phyloP scores from a whole-genome alignment of 305 asterid species.

The Rubia tinctorum region DNA sequence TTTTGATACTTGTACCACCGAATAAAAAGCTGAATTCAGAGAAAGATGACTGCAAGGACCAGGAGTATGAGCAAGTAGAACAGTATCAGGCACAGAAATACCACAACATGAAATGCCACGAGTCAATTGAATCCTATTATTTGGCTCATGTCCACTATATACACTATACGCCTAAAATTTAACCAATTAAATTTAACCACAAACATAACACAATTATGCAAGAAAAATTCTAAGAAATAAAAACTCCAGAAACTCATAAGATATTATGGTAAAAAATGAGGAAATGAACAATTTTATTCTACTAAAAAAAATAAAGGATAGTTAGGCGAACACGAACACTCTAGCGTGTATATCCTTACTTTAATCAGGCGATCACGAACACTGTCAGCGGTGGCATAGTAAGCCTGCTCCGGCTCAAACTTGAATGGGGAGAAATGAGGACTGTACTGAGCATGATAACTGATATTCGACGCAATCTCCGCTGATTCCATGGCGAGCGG shows the following conservation, averaged over 20 bases:
- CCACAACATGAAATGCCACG: neutral
- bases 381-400: constrained; percentile 92
- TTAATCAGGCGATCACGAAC: constrained; percentile 86
- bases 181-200: neutral
- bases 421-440: constrained; percentile 96
- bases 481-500: constrained; percentile 63
- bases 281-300: neutral
- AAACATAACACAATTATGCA: neutral
- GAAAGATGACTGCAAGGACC: neutral
- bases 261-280: neutral
- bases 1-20: neutral
- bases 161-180: neutral
- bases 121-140: neutral
- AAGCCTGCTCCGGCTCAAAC: constrained; percentile 95
- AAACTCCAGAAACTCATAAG: neutral
- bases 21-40: neutral
- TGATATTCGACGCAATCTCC: constrained; percentile 88
- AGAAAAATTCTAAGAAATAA: neutral
- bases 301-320: neutral
- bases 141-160: neutral
- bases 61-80: neutral
- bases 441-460: constrained; percentile 76
- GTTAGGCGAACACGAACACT: neutral
- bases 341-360: constrained; percentile 38
- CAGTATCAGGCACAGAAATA: neutral